A percentile compares a stretch with the other conserved stretches of the same genome.
phyloP scores from a whole-genome alignment of 2,329 filamentous ascomycete species.

The Colletotrichum nymphaeae region DNA sequence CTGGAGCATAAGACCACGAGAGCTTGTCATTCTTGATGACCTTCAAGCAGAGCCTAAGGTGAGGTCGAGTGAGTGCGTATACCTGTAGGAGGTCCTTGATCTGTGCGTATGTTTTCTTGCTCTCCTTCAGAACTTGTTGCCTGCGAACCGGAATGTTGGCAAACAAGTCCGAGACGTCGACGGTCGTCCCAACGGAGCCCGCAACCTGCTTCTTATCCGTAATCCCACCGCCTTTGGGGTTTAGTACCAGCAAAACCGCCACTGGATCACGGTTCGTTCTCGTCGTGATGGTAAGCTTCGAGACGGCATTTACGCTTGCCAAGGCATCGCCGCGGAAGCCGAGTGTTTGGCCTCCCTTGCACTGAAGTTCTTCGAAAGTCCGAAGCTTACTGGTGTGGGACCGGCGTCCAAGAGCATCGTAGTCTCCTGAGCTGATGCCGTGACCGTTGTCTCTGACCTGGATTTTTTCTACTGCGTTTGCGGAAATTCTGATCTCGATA shows the following conservation, averaged over 20 bases:
- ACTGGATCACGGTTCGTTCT: slow-evolving; percentile 70
- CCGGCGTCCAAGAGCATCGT: slow-evolving; percentile 69
- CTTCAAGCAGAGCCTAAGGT: slow-evolving; percentile 70
- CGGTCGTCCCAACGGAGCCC: slow-evolving; percentile 75
- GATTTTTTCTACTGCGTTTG: slow-evolving; percentile 75
- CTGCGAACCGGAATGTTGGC: slow-evolving; percentile 71
- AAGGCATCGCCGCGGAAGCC: slow-evolving; percentile 83
- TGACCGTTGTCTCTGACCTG: slow-evolving; percentile 80
- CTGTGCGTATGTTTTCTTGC: slow-evolving; percentile 64
- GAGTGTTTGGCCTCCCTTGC: slow-evolving; percentile 68
- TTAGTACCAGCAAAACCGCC: slow-evolving; percentile 62
- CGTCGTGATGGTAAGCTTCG: slow-evolving; percentile 71
- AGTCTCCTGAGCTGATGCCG: slow-evolving; percentile 74
- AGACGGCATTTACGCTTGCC: slow-evolving; percentile 72
- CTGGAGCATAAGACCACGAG: slow-evolving; percentile 73
- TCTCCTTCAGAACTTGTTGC: slow-evolving; percentile 67
- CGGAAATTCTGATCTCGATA: slow-evolving; percentile 72
- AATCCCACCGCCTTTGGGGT: slow-evolving; percentile 53
- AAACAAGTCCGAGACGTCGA: slow-evolving; percentile 71
- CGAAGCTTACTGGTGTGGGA: slow-evolving; percentile 80
- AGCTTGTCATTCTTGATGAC: slow-evolving; percentile 64
- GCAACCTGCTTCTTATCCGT: slow-evolving; percentile 51
- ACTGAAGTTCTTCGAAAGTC: slow-evolving; percentile 70
- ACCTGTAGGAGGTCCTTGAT: slow-evolving; percentile 71
- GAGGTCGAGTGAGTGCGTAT: slow-evolving; percentile 75